Percentiles rank a stretch among this genome's conserved stretches.
Evolutionary conservation across 2,329 filamentous ascomycete species (phyloP).

Genomic region (Colletotrichum agaves): DNA sequence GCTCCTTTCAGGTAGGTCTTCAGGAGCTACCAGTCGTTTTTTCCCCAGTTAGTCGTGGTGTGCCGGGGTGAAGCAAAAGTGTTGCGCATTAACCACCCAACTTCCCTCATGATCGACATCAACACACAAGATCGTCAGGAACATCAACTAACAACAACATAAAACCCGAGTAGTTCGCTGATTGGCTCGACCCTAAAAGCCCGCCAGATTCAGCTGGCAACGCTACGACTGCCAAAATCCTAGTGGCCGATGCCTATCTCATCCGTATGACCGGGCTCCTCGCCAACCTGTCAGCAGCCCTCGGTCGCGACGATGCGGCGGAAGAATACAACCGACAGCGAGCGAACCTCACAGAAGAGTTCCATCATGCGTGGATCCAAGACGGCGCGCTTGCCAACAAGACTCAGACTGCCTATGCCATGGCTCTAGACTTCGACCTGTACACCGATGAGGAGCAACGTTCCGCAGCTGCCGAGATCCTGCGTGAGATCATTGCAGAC

Average conservation of each 20-base stretch:
- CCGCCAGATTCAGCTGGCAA: constrained; percentile 52
- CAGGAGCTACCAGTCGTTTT: too few species aligned
- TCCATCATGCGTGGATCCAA: constrained; percentile 47
- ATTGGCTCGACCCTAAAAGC: constrained; percentile 61
- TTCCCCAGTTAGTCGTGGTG: too few species aligned
- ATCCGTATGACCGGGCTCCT: constrained; percentile 54
- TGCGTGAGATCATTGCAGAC: constrained; percentile 46
- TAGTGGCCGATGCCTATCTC: constrained; percentile 60
- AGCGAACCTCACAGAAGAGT: constrained; percentile 41
- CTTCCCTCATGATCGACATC: too few species aligned
- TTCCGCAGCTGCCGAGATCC: constrained; percentile 41
- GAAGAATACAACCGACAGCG: constrained; percentile 40
- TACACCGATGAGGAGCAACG: constrained; percentile 41
- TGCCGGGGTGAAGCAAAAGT: too few species aligned
- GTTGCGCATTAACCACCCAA: too few species aligned
- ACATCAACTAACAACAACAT: too few species aligned
- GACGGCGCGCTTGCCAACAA: constrained; percentile 47
- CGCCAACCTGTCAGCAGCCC: constrained; percentile 46
- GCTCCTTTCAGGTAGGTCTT: constrained; percentile 43
- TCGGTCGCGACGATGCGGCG: constrained; percentile 45
- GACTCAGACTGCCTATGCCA: constrained; percentile 53
- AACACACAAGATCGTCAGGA: too few species aligned
- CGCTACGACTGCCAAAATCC: constrained; percentile 51
- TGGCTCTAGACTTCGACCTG: constrained; percentile 52
- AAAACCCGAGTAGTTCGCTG: constrained; percentile 44